phyloP scores from a whole-genome alignment of 2,329 filamentous ascomycete genomes.

The Graphiopsis chlorocephala region DNA sequence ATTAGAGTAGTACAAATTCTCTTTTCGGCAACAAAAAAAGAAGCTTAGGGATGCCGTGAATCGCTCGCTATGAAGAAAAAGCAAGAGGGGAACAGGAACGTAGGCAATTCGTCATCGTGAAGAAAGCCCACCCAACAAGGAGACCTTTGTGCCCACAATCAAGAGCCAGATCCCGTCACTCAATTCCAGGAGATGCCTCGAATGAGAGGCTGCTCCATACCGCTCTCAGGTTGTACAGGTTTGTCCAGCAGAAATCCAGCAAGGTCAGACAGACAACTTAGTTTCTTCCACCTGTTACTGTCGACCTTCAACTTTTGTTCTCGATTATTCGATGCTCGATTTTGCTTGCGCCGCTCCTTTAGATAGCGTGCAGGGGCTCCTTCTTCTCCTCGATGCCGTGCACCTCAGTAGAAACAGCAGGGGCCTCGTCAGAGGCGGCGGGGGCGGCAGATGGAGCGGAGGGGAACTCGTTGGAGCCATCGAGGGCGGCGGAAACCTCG shows the following conservation, averaged over 20 bases:
- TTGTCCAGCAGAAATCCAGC: background rate
- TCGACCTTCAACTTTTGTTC: background rate
- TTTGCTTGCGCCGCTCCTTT: slow-evolving; percentile 2
- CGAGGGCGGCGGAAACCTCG: background rate
- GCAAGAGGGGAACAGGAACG: background rate
- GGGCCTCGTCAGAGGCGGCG: background rate
- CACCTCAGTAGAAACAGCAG: background rate
- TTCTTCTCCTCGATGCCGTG: slow-evolving; percentile 14
- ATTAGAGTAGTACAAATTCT: background rate
- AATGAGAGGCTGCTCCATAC: background rate
- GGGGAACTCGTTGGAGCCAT: background rate
- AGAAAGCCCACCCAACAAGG: background rate
- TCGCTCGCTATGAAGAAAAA: background rate
- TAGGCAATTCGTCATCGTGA: background rate
- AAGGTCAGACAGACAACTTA: background rate
- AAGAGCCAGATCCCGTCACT: background rate
- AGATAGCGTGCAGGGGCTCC: slow-evolving; percentile 2
- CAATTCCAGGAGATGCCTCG: slow-evolving; percentile 1
- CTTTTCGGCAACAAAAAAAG: background rate
- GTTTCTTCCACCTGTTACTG: slow-evolving; percentile 1
- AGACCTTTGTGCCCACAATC: background rate
- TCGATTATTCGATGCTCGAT: background rate
- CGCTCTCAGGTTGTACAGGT: slow-evolving; percentile 1
- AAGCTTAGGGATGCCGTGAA: background rate
- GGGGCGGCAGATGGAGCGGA: background rate